Conservation (phyloP, 2,329 filamentous ascomycete species). For the Colletotrichum navitas region DNA sequence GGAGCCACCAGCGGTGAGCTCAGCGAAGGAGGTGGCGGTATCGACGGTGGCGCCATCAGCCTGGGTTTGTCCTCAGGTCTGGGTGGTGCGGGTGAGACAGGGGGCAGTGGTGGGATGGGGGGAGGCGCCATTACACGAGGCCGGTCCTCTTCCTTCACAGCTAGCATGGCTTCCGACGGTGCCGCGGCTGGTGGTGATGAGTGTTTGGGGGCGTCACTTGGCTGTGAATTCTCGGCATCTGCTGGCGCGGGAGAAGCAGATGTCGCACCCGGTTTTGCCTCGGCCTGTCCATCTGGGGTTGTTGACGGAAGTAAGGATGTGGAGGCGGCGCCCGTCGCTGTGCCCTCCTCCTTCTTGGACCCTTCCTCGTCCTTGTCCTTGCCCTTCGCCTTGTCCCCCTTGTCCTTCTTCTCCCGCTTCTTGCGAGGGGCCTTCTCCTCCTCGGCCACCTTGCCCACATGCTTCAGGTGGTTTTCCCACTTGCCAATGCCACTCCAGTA, state of each 20-base stretch:
- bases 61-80: conserved; percentile 46
- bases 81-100: conserved; percentile 43
- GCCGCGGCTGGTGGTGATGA: conserved; percentile 3
- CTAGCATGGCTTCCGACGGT: not conserved
- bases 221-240: not conserved
- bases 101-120: conserved; percentile 33
- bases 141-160: conserved; percentile 32
- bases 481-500: conserved; percentile 94
- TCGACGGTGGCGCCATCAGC: conserved; percentile 40
- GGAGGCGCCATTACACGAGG: conserved; percentile 33
- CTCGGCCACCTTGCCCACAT: conserved; percentile 75
- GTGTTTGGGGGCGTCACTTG: conserved; percentile 8
- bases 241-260: conserved; percentile 9
- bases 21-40: conserved; percentile 27
- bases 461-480: conserved; percentile 80
- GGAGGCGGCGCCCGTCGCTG: conserved; percentile 34
- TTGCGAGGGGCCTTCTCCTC: conserved; percentile 68
- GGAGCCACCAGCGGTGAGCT: conserved; percentile 24
- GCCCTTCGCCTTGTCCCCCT: conserved; percentile 52
- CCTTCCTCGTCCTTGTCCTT: conserved; percentile 47
- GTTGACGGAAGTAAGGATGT: conserved; percentile 7
- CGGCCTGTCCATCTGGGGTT: conserved; percentile 2
- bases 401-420: conserved; percentile 68
- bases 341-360: conserved; percentile 42
- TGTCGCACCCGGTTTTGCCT: not conserved